phyloP scores from a whole-genome alignment of 352 stramenopile species.

The Phytopythium litorale region DNA sequence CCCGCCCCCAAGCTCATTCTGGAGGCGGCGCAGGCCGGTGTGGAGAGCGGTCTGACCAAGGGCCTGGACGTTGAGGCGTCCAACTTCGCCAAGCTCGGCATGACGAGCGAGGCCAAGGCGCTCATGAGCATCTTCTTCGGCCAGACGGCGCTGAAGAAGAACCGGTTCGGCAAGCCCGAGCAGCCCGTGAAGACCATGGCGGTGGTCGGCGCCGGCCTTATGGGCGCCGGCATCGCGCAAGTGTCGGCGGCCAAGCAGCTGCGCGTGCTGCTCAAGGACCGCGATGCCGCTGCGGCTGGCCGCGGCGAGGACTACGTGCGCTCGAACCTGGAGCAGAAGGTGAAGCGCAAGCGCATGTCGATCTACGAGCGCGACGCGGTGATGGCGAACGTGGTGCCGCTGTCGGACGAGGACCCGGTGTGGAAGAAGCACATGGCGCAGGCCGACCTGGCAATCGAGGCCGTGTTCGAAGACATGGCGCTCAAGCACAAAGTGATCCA shows the following conservation, averaged over 20 bases:
- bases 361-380: slow-evolving; percentile 87
- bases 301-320: slow-evolving; percentile 92
- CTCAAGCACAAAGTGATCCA: slow-evolving; percentile 96
- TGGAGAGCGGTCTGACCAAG: slow-evolving; percentile 76
- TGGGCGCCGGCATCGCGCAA: slow-evolving; percentile 98
- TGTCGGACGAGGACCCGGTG: slow-evolving; percentile 91
- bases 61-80: slow-evolving; percentile 92
- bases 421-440: slow-evolving; percentile 92
- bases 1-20: slow-evolving; percentile 95
- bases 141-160: slow-evolving; percentile 98
- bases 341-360: slow-evolving; percentile 94
- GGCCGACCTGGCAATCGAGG: slow-evolving; percentile 98
- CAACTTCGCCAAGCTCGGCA: slow-evolving; percentile 96
- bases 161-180: slow-evolving; percentile 89
- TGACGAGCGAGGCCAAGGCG: slow-evolving; percentile 93
- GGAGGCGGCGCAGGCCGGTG: slow-evolving; percentile 80
- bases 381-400: slow-evolving; percentile 88
- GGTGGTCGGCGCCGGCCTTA: slow-evolving; percentile 97
- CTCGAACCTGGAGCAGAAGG: slow-evolving; percentile 94
- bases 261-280: slow-evolving; percentile 96
- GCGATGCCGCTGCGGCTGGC: slow-evolving; percentile 79
- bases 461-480: slow-evolving; percentile 96
- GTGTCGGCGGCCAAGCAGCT: slow-evolving; percentile 94
- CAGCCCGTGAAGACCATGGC: slow-evolving; percentile 91
- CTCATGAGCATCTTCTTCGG: slow-evolving; percentile 98